Evolutionary conservation across 2,329 filamentous ascomycete species (phyloP).

Genomic region (Cytospora paraplurivora): DNA sequence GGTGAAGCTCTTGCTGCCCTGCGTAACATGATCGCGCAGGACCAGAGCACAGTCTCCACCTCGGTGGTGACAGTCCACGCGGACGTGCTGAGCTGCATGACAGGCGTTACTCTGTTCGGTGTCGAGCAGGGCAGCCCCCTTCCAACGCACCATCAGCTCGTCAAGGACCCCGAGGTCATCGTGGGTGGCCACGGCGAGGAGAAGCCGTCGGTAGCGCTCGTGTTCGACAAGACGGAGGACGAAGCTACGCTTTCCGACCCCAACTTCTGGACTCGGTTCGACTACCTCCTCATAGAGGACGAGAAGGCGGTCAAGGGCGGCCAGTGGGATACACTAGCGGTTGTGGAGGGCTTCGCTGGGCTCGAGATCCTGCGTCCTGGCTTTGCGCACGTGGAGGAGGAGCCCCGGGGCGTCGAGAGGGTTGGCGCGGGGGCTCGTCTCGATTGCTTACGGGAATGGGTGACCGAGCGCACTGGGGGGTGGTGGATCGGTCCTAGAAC

Average conservation of each 20-base stretch:
- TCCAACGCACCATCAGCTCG: conserved; percentile 34
- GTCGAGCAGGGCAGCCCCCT: conserved; percentile 44
- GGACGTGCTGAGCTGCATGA: conserved; percentile 71
- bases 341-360: conserved; percentile 60
- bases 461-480: conserved; percentile 55
- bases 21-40: conserved; percentile 42
- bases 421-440: conserved; percentile 51
- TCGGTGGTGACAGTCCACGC: conserved; percentile 56
- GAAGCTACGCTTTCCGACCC: conserved; percentile 45
- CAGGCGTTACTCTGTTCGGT: conserved; percentile 67
- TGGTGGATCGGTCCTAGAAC: conserved; percentile 68
- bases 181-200: conserved; percentile 11
- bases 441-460: conserved; percentile 42
- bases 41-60: conserved; percentile 35
- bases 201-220: conserved; percentile 30
- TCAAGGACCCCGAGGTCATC: conserved; percentile 32
- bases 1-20: conserved; percentile 71
- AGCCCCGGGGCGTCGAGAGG: conserved; percentile 35
- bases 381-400: conserved; percentile 32
- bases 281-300: conserved; percentile 63
- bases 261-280: conserved; percentile 64
- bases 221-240: conserved; percentile 67
- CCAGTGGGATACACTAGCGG: conserved; percentile 58
- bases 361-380: conserved; percentile 59
- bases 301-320: conserved; percentile 49